A percentile compares a stretch with the other conserved stretches of the same genome.
phyloP scores from a whole-genome alignment of 2,329 filamentous ascomycete genomes.

The Fusarium keratoplasticum region DNA sequence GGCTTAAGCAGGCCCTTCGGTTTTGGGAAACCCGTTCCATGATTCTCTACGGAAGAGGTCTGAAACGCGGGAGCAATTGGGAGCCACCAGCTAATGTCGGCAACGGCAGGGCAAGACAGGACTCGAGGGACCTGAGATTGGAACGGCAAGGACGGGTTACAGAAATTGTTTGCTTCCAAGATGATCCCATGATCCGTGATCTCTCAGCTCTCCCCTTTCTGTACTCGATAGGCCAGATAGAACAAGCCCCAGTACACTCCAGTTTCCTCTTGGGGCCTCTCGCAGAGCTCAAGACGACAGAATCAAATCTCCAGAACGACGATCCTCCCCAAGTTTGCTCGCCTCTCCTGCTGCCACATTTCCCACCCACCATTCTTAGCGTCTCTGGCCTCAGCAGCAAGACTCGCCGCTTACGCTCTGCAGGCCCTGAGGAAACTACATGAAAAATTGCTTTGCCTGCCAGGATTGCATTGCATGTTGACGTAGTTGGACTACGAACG shows the following conservation, averaged over 20 bases:
- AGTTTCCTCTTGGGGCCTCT: neutral
- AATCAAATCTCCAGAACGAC: neutral
- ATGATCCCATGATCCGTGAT: slow-evolving; percentile 2
- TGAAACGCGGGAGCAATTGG: neutral
- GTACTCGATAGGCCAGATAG: neutral
- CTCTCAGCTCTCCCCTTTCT: neutral
- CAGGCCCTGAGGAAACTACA: neutral
- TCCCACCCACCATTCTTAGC: neutral
- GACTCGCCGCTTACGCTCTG: neutral
- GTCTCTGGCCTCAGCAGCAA: neutral
- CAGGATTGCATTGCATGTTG: neutral
- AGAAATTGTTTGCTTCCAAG: slow-evolving; percentile 28
- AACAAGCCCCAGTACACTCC: neutral
- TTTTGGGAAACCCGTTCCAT: slow-evolving; percentile 10
- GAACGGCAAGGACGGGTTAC: slow-evolving; percentile 23
- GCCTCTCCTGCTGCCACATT: neutral
- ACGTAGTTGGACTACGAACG: neutral
- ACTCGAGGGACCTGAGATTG: slow-evolving; percentile 25
- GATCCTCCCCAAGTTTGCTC: slow-evolving; percentile 1
- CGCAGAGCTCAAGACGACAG: neutral
- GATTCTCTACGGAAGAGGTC: neutral
- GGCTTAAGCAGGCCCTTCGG: slow-evolving; percentile 8
- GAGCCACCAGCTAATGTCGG: slow-evolving; percentile 2
- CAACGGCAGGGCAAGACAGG: slow-evolving; percentile 10
- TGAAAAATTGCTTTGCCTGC: neutral